Evolutionary conservation across 2,329 filamentous ascomycete species (phyloP), one percentile per base, ranked within the genome.

Genomic region (Dactylellina haptotyla): DNA sequence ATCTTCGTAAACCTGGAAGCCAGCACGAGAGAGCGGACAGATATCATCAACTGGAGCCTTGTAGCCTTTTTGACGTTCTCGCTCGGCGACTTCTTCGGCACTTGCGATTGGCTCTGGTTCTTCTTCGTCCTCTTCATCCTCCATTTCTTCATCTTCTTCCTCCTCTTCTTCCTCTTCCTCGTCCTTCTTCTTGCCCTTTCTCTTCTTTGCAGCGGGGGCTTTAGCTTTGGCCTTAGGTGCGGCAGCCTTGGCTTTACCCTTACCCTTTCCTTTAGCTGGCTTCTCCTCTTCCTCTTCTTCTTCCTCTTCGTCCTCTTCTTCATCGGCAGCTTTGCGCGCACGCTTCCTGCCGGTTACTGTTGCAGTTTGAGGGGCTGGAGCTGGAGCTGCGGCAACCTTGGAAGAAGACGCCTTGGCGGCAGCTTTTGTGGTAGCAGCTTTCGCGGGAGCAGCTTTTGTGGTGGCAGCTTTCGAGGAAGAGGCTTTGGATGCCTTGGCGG

Each of bases 1-100:
- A 72, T 89, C 89, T 64, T 94, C 86, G 78, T 90, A 88, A 30
- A 96, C 91, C 16, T 81, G 78, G 41, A 82, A 83, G 12, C 45
- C 53, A 9, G 48, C 37, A 8, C 54, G 77, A 79, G 9, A 67
- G 5, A 1, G 83, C 77, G 1, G 79, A 77, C 76, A 71, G 34
- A 69, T 51, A 25, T 77, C 75, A 41, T 77, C 76, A 18, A 78
- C 75, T 6, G 77, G 77, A 18, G 78, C 76, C 54, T 78, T 77
- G 76, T 77, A 32, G 77, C 78, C 63, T 75, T 76, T 76, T 78
- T 76, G 69, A 23, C 70, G 76, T 65, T 50, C 77, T 63, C 64
- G 76, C 73, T 50, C 75, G 8, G 30, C 54, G n/a, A 46, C 30
- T 18, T 70, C 62, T 20, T 70, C 74, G 53, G 53, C 28, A 48